A percentile compares a stretch with the other conserved stretches of the same genome.
These are phyloP conservation scores for Leccinum pachyderme DNA, from an alignment of 1,284 basidiomycete genomes.

Conservation along the genomic window DNA sequence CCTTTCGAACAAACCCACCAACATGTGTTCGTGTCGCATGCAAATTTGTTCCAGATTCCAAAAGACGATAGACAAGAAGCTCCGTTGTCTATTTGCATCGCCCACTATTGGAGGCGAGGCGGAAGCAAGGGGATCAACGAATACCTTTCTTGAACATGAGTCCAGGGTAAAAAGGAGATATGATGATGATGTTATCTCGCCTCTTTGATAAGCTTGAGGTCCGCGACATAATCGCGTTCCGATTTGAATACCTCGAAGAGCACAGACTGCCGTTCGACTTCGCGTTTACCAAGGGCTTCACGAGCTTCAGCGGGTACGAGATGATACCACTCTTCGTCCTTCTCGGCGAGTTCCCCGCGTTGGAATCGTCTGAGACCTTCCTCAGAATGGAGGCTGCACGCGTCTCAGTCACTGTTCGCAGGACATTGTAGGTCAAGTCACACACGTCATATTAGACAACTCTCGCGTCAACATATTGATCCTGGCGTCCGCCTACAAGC, in stretches of 20 bases:
- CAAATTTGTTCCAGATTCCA: slow-evolving; percentile 67
- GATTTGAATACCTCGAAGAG: slow-evolving; percentile 82
- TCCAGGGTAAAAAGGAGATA: neutral
- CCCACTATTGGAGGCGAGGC: slow-evolving; percentile 57
- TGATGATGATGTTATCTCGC: slow-evolving; percentile 36
- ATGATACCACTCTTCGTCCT: slow-evolving; percentile 74
- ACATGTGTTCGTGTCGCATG: slow-evolving; percentile 61
- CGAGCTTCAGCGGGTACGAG: slow-evolving; percentile 67
- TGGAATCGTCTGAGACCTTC: slow-evolving; percentile 67
- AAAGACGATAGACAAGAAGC: slow-evolving; percentile 73
- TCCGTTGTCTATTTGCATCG: slow-evolving; percentile 44
- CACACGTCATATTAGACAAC: slow-evolving; percentile 55
- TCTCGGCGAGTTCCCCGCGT: slow-evolving; percentile 52
- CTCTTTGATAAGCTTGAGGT: slow-evolving; percentile 65
- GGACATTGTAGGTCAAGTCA: slow-evolving; percentile 24
- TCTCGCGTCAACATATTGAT: slow-evolving; percentile 44
- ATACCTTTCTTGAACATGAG: slow-evolving; percentile 47
- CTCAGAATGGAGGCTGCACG: slow-evolving; percentile 53
- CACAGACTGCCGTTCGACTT: slow-evolving; percentile 77
- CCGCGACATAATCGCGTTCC: slow-evolving; percentile 76
- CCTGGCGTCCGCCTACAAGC: slow-evolving; percentile 28
- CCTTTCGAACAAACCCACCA: slow-evolving; percentile 64
- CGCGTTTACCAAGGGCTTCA: slow-evolving; percentile 66
- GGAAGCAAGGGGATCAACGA: slow-evolving; percentile 57
- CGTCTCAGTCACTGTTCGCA: slow-evolving; percentile 10